Base-by-base conservation (phyloP, 441 rosid species). In the Raphanus hybrid region DNA sequence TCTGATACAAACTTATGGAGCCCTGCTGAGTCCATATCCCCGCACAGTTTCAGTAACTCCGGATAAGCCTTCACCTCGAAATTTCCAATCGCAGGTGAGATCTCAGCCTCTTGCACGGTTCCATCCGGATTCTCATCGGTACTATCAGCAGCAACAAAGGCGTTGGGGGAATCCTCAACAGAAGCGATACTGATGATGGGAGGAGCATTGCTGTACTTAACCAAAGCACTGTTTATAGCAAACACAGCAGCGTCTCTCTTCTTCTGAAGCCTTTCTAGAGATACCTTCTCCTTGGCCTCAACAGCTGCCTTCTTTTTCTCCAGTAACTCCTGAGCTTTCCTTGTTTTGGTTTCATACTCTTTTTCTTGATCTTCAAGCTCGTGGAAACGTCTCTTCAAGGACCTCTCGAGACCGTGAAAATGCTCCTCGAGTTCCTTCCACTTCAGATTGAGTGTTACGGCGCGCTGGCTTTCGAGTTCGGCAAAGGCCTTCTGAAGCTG, bases 401-500 rank as follows among this genome's bases (percentile, higher is more conserved):
- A 95, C 81, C 89, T 95, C 80, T 95, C 98, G 54, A 95, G 96
- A 74, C 99, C 99, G 78, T 93, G 94, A 76, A 93, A 95, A 87
- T 95, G 98, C 68, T 87, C 99, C 81, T 95, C 98, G 39, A 95
- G 89, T 81, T 91, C 99, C 84, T 93, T 89, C 99, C 99, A 95
- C 80, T 91, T 95, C 80, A 93, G 63, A 83, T 95, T 93, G 69
- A 95, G 94, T 8, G 97, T 87, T 66, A 95, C 82, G 2, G 96
- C 97, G 70, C 92, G 89, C 69, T 91, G 92, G 69, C 97, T 90
- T 83, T 93, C 97, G 70, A 95, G 99, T 85, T 95, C 98, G 81
- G 98, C 92, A 84, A 95, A 95, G 11, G 99, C 99, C 82, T 85
- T 91, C 90, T 95, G 98, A 85, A 95, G 99, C 83, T 95, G 98